Evolutionary conservation across 2,329 filamentous ascomycete species (phyloP).

Genomic region (Passalora sequoiae): DNA sequence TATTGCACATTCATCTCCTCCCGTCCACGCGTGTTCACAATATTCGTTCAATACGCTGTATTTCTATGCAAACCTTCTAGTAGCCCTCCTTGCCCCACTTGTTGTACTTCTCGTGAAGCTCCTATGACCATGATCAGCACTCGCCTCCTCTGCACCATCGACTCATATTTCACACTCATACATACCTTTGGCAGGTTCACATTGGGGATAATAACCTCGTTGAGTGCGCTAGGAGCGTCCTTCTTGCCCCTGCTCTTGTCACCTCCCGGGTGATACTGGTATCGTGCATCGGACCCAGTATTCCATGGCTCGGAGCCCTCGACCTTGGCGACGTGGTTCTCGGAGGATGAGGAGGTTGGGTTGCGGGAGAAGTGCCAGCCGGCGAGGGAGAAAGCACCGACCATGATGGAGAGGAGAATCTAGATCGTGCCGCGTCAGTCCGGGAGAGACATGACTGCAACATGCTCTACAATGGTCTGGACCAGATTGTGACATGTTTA

Average conservation of each 20-base stretch:
- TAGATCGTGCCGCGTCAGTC: constrained; percentile 36
- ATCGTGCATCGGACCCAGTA: constrained; percentile 57
- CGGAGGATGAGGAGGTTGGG: constrained; percentile 79
- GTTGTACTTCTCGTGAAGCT: constrained; percentile 96
- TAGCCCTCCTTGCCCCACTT: constrained; percentile 99
- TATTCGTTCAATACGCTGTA: background rate
- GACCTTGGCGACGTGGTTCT: constrained; percentile 69
- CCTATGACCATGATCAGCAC: constrained; percentile 45
- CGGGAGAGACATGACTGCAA: no score
- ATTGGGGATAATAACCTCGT: constrained; percentile 89
- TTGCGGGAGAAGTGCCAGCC: constrained; percentile 85
- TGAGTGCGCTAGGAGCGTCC: constrained; percentile 91
- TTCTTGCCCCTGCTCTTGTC: constrained; percentile 69
- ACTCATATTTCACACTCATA: constrained; percentile 10
- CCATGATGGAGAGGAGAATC: constrained; percentile 90
- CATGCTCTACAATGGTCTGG: no score
- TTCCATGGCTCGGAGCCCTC: constrained; percentile 89
- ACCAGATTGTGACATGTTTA: no score
- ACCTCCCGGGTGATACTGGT: constrained; percentile 69
- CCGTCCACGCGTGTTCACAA: background rate
- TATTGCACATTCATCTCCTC: constrained; percentile 8
- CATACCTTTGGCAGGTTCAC: constrained; percentile 85
- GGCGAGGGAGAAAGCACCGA: constrained; percentile 76
- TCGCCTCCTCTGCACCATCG: background rate
- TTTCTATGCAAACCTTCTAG: constrained; percentile 35